Evolutionary conservation across 1,284 basidiomycete species (phyloP).

Genomic region (Macrocystidia cucumis): DNA sequence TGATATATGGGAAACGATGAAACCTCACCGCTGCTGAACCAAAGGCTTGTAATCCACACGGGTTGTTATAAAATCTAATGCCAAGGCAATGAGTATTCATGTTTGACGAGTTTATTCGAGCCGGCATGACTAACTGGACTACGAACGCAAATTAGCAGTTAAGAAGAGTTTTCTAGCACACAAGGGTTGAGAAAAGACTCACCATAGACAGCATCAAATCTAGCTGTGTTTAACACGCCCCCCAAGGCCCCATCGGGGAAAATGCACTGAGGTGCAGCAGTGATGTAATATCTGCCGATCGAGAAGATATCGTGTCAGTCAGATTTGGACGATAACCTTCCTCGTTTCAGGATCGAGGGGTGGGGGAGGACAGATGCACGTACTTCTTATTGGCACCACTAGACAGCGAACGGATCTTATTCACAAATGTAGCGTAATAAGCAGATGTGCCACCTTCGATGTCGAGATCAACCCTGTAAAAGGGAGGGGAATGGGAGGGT

Average conservation of each 20-base stretch:
- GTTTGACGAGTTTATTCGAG: not conserved
- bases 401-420: constrained; percentile 43
- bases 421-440: constrained; percentile 53
- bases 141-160: not conserved
- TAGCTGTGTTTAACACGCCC: constrained; percentile 38
- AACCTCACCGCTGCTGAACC: constrained; percentile 28
- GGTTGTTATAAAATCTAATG: constrained; percentile 38
- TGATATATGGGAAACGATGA: too few relatives aligned
- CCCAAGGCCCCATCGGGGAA: constrained; percentile 50
- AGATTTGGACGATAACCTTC: not conserved
- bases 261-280: constrained; percentile 49
- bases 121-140: constrained; percentile 14
- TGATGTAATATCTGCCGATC: constrained; percentile 52
- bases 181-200: constrained; percentile 21
- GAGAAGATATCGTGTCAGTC: not conserved
- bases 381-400: constrained; percentile 46
- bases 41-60: constrained; percentile 37
- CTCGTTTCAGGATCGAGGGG: too few relatives aligned
- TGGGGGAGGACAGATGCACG: constrained; percentile 10
- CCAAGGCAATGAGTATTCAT: not conserved
- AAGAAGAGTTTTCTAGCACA: not conserved
- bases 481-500: too few relatives aligned
- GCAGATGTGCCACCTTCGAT: constrained; percentile 55
- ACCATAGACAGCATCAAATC: constrained; percentile 57
- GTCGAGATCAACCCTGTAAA: constrained; percentile 55